Percentiles rank a stretch among this genome's conserved stretches.
Evolutionary conservation across 805 yeast genomes (phyloP).

Genomic region (Metschnikowia baotianmanensis): DNA sequence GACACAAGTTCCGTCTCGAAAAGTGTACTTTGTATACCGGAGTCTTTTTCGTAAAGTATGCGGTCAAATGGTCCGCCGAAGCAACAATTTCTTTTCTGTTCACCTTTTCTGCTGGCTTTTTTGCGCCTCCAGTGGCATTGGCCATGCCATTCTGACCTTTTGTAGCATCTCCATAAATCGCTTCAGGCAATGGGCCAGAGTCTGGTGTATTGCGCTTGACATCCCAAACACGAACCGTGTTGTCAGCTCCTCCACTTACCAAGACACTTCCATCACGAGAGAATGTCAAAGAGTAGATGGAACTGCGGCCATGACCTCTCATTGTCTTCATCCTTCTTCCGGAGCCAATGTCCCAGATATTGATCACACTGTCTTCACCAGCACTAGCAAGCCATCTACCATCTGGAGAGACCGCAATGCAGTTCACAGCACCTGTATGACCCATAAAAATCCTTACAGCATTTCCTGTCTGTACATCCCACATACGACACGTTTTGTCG

Average conservation of each 20-base stretch:
- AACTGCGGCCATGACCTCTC: constrained; percentile 91
- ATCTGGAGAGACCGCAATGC: constrained; percentile 90
- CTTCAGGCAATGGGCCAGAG: constrained; percentile 74
- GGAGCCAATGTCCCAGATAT: constrained; percentile 91
- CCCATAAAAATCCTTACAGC: constrained; percentile 91
- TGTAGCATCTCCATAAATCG: constrained; percentile 37
- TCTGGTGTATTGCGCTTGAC: constrained; percentile 81
- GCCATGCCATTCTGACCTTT: constrained; percentile 10
- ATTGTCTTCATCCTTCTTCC: constrained; percentile 85
- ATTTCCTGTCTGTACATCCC: constrained; percentile 90
- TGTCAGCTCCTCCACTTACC: constrained; percentile 90
- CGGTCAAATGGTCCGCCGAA: constrained; percentile 86
- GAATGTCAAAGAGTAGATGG: constrained; percentile 81
- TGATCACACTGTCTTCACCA: constrained; percentile 86
- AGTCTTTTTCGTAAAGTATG: constrained; percentile 88
- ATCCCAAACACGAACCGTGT: constrained; percentile 95
- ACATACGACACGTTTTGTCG: constrained; percentile 95
- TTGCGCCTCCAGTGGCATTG: constrained; percentile 19
- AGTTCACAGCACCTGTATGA: constrained; percentile 83
- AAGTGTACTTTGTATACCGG: constrained; percentile 93
- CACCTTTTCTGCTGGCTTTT: constrained; percentile 28
- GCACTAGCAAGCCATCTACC: constrained; percentile 96
- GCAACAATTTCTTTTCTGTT: constrained; percentile 73
- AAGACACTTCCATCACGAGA: constrained; percentile 85
- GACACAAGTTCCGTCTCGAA: constrained; percentile 83